Evolutionary conservation across 2,329 filamentous ascomycete species (phyloP).

Genomic region (Neocucurbitaria cava): DNA sequence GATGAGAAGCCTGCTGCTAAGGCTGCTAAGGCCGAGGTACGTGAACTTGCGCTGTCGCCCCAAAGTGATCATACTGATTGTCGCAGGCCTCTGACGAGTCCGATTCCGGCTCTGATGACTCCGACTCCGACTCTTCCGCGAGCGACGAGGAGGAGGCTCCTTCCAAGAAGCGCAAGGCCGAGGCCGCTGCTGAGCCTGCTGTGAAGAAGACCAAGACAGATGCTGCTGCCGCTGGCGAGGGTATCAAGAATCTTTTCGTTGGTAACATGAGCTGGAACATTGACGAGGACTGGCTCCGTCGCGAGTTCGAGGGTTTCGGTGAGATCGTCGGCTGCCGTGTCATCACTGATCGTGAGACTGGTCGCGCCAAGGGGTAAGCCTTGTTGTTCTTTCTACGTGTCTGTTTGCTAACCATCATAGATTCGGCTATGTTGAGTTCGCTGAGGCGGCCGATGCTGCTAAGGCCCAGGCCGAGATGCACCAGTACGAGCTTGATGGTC

Average conservation of each 20-base stretch:
- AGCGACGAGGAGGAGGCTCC: constrained; percentile 47
- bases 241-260: constrained; percentile 78
- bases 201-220: constrained; percentile 75
- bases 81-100: constrained; percentile 38
- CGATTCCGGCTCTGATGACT: constrained; percentile 47
- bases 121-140: constrained; percentile 37
- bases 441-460: constrained; percentile 69
- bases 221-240: constrained; percentile 51
- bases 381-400: background rate
- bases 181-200: constrained; percentile 58
- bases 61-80: constrained; percentile 18
- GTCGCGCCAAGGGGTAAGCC: constrained; percentile 79
- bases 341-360: constrained; percentile 80
- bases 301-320: constrained; percentile 81
- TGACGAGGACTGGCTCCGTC: constrained; percentile 80
- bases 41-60: constrained; percentile 22
- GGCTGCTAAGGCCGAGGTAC: constrained; percentile 40
- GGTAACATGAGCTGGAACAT: constrained; percentile 92
- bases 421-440: constrained; percentile 93
- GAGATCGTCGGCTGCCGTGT: constrained; percentile 77
- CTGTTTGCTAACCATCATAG: constrained; percentile 47
- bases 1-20: constrained; percentile 36
- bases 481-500: constrained; percentile 75
- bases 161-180: constrained; percentile 73
- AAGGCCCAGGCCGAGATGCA: constrained; percentile 79